Evolutionary conservation across 306 rosid genomes (phyloP), one percentile per base, ranked within the genome.

Genomic region (Oemleria cerasiformis): DNA sequence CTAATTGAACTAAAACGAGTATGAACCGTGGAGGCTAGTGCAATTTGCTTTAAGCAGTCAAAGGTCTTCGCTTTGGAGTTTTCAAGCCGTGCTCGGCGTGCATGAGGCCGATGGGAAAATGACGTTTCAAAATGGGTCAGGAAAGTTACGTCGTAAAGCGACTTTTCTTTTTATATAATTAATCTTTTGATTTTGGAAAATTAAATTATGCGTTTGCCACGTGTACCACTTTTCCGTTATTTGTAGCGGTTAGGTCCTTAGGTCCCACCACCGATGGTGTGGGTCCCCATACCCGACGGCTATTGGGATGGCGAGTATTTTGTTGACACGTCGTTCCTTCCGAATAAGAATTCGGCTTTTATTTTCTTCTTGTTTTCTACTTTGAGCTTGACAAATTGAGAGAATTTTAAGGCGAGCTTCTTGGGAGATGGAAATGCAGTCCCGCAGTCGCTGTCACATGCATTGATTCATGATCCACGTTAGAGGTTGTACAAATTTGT

Each of bases 201-300:
- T 34, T 15, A 68, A 25, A 65, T 34, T 7, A 68, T 74, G 62
- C 64, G 19, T 57, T 57, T 17, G 78, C 75, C 86, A 79, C 85
- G 81, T 77, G 79, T 72, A 21, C 12, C 14, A 34, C 4, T 41
- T 41, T 81, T 67, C 81, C 66, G 91, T 82, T 82, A 84, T 14
- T 30, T 55, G 67, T 19, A 57, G 78, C 93, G 14, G 87, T 84
- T 84, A n/a, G 74, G 73, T 73, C 76, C 86, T 80, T 80, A 73
- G 20, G 90, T 78, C 74, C 34, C 58, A 72, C 38, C 75, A 81
- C 54, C 36, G 11, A 10, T 70, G 42, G 86, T 8, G 36, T 63
- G 77, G 84, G 87, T 70, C 87, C 87, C 83, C 72, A 0, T 13
- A 8, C 48, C 63, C 60, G 81, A 79, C 78, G 80, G 75, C 70